Evolutionary conservation across 2,329 filamentous ascomycete genomes (phyloP), one percentile per base, ranked within the genome.

Genomic region (Hypoxylon sp.): DNA sequence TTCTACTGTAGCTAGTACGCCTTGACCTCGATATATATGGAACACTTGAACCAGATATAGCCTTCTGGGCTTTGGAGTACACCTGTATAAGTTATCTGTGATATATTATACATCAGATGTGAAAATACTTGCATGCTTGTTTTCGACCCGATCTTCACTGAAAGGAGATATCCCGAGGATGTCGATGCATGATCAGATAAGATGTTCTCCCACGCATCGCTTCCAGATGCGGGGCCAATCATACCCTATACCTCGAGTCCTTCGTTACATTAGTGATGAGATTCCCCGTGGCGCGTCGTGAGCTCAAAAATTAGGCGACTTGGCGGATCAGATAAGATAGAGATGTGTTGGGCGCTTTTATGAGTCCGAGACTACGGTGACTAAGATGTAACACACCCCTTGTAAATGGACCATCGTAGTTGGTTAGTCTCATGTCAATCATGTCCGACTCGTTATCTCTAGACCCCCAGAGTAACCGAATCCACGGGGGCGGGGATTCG

Each of bases 401-500:
- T 56, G 52, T 28, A 37, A 46, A 11, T 49, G 30, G 26, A n/a
- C 55, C 30, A 32, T 19, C 28, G 34, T 2, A 28, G 34, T 47
- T 47, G 48, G 39, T 11, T 28, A 5, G 56, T 24, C 56, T 58
- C 26, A 34, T 28, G 32, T 41, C 37, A 52, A 30, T 28, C 44
- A 19, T 41, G 28, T 55, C 37, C 15, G 28, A 28, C 43, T 24
- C 28, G 47, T 65, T 64, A 67, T 64, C 64, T 63, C 44, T 32
- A 49, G 44, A 60, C 51, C 47, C 47, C 51, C 34, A 41, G n/a
- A 6, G n/a, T 8, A 41, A n/a, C 37, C 37, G n/a, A 19, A 7
- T 7, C 19, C 17, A 13, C 15, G 43, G 6, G n/a, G 7, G 47
- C n/a, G 47, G 28, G 47, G 47, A 19, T 49, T 28, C 10, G 22